Conservation (phyloP, 2,329 filamentous ascomycete genomes). For the Penicillium nordicum region DNA sequence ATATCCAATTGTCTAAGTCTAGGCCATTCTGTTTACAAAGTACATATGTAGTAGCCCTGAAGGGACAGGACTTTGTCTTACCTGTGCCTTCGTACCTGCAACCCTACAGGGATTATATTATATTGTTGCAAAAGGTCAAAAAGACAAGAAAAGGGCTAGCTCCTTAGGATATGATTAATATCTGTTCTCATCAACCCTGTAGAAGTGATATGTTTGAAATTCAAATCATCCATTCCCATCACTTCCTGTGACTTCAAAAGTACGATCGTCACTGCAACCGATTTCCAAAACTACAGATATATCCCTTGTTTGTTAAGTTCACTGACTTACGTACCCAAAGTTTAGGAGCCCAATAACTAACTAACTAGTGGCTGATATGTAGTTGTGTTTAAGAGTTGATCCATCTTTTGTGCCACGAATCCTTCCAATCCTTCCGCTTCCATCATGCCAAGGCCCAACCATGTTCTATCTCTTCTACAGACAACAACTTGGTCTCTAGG, state of each 20-base stretch:
- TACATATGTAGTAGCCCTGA: background rate
- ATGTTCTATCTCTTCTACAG: background rate
- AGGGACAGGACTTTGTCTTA: background rate
- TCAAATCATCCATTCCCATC: constrained; percentile 13
- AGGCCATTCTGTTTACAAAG: background rate
- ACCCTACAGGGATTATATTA: background rate
- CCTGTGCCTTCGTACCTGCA: background rate
- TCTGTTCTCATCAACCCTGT: background rate
- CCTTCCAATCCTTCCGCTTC: constrained; percentile 12
- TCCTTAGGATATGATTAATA: background rate
- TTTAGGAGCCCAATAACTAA: no score
- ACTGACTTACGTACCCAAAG: background rate
- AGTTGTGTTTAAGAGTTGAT: background rate
- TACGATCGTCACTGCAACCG: background rate
- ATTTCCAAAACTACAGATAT: background rate
- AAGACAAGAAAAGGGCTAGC: background rate
- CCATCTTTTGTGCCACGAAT: background rate
- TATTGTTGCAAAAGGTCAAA: background rate
- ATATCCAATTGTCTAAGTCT: background rate
- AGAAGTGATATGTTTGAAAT: constrained; percentile 1
- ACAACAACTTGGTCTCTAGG: constrained; percentile 1
- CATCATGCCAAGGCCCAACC: constrained; percentile 1
- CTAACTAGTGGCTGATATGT: background rate
- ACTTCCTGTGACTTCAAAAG: constrained; percentile 7
- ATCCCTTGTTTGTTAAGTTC: constrained; percentile 15